A percentile compares a stretch with the other conserved stretches of the same genome.
phyloP scores from a whole-genome alignment of 2,329 filamentous ascomycete genomes.

The Ceratocystiopsis minuta region DNA sequence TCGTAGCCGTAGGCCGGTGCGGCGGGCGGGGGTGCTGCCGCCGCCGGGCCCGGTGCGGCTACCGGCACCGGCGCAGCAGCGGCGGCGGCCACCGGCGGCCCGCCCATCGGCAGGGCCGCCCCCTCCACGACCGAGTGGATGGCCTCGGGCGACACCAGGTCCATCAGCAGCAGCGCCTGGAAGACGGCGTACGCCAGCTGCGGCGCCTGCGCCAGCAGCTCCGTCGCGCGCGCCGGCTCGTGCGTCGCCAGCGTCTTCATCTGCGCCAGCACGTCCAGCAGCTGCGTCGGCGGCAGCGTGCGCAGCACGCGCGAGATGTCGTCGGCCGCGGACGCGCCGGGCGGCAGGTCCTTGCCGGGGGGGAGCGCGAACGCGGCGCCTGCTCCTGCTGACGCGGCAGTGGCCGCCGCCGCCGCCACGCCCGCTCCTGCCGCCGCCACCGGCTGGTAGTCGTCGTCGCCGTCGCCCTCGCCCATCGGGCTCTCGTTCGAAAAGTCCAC shows the following conservation, averaged over 20 bases:
- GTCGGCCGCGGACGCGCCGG: conserved; percentile 69
- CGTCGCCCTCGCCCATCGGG: conserved; percentile 40
- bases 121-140: conserved; percentile 53
- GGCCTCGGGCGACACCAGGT: conserved; percentile 70
- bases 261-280: conserved; percentile 83
- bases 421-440: background rate
- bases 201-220: conserved; percentile 73
- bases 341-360: conserved; percentile 64
- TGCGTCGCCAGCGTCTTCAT: conserved; percentile 80
- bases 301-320: conserved; percentile 83
- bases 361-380: conserved; percentile 56
- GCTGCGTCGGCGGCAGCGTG: conserved; percentile 68
- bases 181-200: conserved; percentile 92
- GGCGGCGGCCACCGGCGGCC: too few relatives aligned
- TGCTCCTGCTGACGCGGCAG: background rate
- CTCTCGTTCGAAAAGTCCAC: conserved; percentile 80
- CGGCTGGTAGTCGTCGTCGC: conserved; percentile 26
- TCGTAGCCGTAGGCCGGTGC: too few relatives aligned
- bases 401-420: background rate
- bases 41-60: background rate
- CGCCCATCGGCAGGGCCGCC: background rate
- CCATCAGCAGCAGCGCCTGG: conserved; percentile 82
- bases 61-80: background rate
- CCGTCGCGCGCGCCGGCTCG: conserved; percentile 68
- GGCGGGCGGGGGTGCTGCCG: background rate